Conservation (phyloP, 208 protist species). For the Leishmania braziliensis region DNA sequence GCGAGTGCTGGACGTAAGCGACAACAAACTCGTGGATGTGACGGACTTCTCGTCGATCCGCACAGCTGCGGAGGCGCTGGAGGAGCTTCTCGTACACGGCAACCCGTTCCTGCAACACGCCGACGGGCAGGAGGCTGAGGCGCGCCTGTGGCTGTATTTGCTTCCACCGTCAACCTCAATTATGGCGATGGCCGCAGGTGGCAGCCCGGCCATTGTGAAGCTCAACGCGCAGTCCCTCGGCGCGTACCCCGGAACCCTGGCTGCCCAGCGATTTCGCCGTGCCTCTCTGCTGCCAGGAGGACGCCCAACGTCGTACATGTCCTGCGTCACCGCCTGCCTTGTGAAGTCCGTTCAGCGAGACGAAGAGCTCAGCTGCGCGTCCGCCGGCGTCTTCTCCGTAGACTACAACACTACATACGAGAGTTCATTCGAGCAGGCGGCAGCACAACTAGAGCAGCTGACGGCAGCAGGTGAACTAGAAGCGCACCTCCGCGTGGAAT, state of each 20-base stretch:
- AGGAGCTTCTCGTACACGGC: slow-evolving; percentile 50
- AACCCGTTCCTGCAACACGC: slow-evolving; percentile 68
- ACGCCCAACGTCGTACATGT: not conserved
- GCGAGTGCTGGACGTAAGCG: slow-evolving; percentile 49
- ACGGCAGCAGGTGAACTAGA: slow-evolving; percentile 1
- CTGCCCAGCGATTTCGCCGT: slow-evolving; percentile 22
- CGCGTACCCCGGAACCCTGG: slow-evolving; percentile 18
- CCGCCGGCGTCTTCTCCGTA: slow-evolving; percentile 29
- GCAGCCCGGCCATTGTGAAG: slow-evolving; percentile 3
- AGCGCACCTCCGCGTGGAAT: not conserved
- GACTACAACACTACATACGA: slow-evolving; percentile 21
- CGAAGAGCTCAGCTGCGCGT: slow-evolving; percentile 3
- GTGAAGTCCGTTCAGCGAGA: slow-evolving; percentile 18
- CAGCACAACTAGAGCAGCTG: slow-evolving; percentile 16
- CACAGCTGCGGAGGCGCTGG: slow-evolving; percentile 40
- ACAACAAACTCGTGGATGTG: slow-evolving; percentile 55
- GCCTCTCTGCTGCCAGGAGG: slow-evolving; percentile 20
- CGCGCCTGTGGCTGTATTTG: slow-evolving; percentile 24
- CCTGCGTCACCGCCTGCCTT: slow-evolving; percentile 11
- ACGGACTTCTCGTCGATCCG: slow-evolving; percentile 42
- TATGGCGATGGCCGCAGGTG: not conserved
- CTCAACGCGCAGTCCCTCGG: slow-evolving; percentile 15
- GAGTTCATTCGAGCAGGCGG: slow-evolving; percentile 27
- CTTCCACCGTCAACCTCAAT: slow-evolving; percentile 7
- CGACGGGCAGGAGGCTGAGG: slow-evolving; percentile 22